These are phyloP conservation scores for Dioscorea dumetorum DNA, from an alignment of 106 monocot genomes.

Conservation along the genomic window DNA sequence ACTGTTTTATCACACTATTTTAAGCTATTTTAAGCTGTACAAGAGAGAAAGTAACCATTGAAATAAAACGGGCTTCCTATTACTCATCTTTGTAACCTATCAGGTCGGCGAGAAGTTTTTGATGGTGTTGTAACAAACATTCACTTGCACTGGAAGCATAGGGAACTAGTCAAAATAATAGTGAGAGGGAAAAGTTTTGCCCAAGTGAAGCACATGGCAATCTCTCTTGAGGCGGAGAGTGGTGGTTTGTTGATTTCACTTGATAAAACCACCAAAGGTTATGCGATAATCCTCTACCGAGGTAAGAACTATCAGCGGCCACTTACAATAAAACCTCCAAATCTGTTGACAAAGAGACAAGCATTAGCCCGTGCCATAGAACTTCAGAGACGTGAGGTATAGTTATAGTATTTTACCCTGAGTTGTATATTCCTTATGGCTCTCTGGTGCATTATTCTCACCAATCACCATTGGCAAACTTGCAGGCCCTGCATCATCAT, in stretches of 20 bases:
- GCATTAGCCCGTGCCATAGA: constrained; percentile 92
- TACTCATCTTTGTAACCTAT: constrained; percentile 1
- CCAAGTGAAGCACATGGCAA: constrained; percentile 88
- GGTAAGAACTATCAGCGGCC: constrained; percentile 88
- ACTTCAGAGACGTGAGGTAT: constrained; percentile 92
- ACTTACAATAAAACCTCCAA: constrained; percentile 53
- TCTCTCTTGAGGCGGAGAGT: constrained; percentile 94
- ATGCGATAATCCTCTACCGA: constrained; percentile 80
- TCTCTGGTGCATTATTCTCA: background rate
- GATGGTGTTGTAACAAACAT: constrained; percentile 90
- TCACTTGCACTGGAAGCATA: constrained; percentile 85
- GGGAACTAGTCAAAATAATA: constrained; percentile 78
- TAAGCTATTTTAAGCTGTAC: background rate
- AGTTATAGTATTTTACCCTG: constrained; percentile 3
- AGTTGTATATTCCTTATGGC: background rate
- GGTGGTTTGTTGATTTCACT: constrained; percentile 85
- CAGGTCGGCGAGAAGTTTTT: constrained; percentile 83
- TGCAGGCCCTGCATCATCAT: constrained; percentile 76
- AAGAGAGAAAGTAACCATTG: background rate
- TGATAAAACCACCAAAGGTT: constrained; percentile 94
- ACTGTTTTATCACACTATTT: background rate
- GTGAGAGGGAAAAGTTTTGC: constrained; percentile 77
- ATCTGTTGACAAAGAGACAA: constrained; percentile 65
- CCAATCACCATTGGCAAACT: background rate
- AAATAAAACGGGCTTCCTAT: background rate